Percentiles rank a stretch among this genome's conserved stretches.
phyloP scores from a whole-genome alignment of 2,329 filamentous ascomycete species.

The Exophiala sp. region DNA sequence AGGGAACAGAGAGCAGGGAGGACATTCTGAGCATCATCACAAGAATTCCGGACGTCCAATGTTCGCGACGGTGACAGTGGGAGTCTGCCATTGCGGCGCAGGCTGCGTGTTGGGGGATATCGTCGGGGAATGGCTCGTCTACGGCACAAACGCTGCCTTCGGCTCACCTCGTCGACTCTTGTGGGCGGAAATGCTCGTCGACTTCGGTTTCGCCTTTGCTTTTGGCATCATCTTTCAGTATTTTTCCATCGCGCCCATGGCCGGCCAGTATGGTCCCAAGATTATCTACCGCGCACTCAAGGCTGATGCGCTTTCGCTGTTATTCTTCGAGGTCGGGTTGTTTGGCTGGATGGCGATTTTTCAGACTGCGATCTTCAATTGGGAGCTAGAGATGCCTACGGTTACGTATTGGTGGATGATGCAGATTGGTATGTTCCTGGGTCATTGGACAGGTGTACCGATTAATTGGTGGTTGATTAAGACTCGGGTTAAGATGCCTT shows the following conservation, averaged over 20 bases:
- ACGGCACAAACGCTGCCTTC: conserved; percentile 28
- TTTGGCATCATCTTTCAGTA: conserved; percentile 35
- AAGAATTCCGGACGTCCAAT: conserved; percentile 9
- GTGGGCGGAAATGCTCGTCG: conserved; percentile 21
- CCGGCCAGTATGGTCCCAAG: conserved; percentile 29
- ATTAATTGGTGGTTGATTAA: conserved; percentile 33
- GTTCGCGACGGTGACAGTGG: conserved; percentile 31
- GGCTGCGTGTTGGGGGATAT: conserved; percentile 34
- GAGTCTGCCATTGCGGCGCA: conserved; percentile 33
- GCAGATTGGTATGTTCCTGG: conserved; percentile 33
- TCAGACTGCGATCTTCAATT: conserved; percentile 30
- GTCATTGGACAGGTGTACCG: conserved; percentile 31
- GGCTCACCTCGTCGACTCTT: conserved; percentile 17
- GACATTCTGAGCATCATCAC: not conserved
- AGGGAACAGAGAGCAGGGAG: not conserved
- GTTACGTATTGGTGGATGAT: conserved; percentile 35
- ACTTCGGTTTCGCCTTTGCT: conserved; percentile 30
- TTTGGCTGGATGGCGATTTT: conserved; percentile 34
- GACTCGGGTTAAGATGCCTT: conserved; percentile 26
- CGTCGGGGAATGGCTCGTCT: conserved; percentile 36
- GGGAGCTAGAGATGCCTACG: conserved; percentile 29
- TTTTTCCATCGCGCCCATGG: conserved; percentile 35
- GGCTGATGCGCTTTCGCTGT: conserved; percentile 31
- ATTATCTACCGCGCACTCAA: conserved; percentile 30
- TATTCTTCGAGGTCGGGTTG: conserved; percentile 32